Evolutionary conservation across 139 green algal species (phyloP), one percentile per base, ranked within the genome.

Genomic region (Chlamydomonas sp.): DNA sequence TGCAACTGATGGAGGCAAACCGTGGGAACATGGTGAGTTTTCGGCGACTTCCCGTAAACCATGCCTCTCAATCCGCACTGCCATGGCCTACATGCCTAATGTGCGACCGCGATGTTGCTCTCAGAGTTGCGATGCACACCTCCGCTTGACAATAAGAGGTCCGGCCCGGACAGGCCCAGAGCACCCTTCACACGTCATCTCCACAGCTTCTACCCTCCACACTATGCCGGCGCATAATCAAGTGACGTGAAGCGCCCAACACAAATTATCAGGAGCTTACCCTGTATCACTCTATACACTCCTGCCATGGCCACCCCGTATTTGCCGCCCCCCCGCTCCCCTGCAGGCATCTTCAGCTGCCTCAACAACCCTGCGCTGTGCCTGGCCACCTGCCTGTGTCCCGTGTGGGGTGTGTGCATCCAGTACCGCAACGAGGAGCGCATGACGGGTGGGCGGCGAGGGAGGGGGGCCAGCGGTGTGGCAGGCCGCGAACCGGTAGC

Each of bases 11-110:
- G 79, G 79, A n/a, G 64, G 31, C 63, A 84, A 84, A 64, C 63
- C 75, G 3, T 84, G 79, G 79, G 79, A 84, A n/a, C n/a, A 84
- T n/a, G 79, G 79, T 84, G 20, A 63, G 79, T 78, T 16, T 20
- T 9, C 9, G 64, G 64, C 64, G 64, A 9, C 0, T 69, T 9
- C 64, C 9, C 9, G 0, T 1, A 9, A 12, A 12, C 64, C 64
- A 69, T 69, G 64, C 64, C 0, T 12, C 8, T 69, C 9, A 9
- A 0, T 69, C 9, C 10, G 9, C 9, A 69, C 9, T 12, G 64
- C 64, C 64, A 9, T 69, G 14, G 59, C 64, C 20, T 73, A 2
- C 63, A 83, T 20, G 57, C 63, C 10, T 61, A 1, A 18, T 73
- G 64, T n/a, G 76, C 63, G 63, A 1, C 31, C 69, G 69, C 69